Evolutionary conservation across 352 stramenopile species (phyloP).

Genomic region (Pythium utonaiense): DNA sequence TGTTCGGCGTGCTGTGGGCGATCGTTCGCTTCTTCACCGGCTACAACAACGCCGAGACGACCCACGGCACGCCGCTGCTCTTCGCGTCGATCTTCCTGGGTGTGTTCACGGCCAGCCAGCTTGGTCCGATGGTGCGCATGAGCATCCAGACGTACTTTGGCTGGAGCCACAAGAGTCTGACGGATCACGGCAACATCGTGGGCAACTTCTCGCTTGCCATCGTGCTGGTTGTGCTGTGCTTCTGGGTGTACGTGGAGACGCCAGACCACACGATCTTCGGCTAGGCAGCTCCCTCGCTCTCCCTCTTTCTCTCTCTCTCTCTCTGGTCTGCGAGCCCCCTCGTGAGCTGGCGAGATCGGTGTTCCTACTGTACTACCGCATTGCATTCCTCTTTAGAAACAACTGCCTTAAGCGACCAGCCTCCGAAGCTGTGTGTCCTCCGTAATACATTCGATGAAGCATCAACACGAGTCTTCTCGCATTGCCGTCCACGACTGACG

Average conservation of each 20-base stretch:
- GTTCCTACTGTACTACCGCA: neutral
- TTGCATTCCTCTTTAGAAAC: neutral
- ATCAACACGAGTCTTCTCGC: no score
- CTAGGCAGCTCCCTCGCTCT: conserved; percentile 8
- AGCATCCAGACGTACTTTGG: conserved; percentile 87
- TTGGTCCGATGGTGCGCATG: conserved; percentile 79
- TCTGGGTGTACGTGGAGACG: conserved; percentile 81
- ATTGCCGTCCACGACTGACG: no score
- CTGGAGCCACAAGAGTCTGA: conserved; percentile 86
- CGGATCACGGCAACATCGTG: conserved; percentile 87
- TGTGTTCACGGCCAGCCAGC: conserved; percentile 71
- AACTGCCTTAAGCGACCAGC: neutral
- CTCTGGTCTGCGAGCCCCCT: no score
- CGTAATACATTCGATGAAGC: neutral
- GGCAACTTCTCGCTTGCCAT: conserved; percentile 75
- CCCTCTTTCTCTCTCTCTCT: no score
- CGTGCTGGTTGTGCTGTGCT: conserved; percentile 61
- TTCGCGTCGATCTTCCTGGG: conserved; percentile 68
- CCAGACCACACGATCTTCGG: conserved; percentile 44
- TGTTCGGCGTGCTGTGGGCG: conserved; percentile 76
- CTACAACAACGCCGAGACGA: conserved; percentile 73
- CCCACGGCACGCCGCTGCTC: conserved; percentile 73
- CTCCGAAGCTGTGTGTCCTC: neutral
- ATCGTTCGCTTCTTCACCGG: conserved; percentile 76
- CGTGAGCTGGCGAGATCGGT: no score